phyloP scores from a whole-genome alignment of 2,329 filamentous ascomycete species.

The Hymenotorrendiella dingleyae region DNA sequence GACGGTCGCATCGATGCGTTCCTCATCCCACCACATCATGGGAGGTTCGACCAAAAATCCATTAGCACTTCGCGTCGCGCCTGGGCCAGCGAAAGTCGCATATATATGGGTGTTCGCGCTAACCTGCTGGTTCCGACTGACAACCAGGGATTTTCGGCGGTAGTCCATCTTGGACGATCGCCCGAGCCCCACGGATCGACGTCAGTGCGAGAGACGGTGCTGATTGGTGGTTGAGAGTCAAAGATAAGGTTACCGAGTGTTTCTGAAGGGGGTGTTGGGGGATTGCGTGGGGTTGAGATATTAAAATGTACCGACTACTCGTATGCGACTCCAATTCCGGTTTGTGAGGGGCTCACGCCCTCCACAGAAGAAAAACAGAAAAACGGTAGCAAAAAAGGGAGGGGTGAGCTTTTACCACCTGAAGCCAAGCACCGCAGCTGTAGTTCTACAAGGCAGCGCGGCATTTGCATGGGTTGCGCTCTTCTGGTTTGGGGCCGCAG shows the following conservation, averaged over 20 bases:
- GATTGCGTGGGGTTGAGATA: conserved; percentile 19
- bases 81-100: conserved; percentile 25
- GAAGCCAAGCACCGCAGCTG: too few species aligned
- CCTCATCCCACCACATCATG: conserved; percentile 64
- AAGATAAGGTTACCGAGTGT: conserved; percentile 19
- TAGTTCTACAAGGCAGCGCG: too few species aligned
- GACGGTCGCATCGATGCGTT: conserved; percentile 63
- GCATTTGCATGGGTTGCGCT: too few species aligned
- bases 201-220: neutral
- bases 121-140: conserved; percentile 19
- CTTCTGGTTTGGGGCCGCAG: too few species aligned
- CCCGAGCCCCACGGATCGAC: conserved; percentile 5
- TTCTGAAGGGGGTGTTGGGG: conserved; percentile 6
- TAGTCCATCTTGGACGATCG: conserved; percentile 25
- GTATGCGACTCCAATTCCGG: too few species aligned
- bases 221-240: conserved; percentile 17
- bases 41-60: conserved; percentile 22
- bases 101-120: conserved; percentile 26
- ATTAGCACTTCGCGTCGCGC: conserved; percentile 19
- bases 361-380: too few species aligned
- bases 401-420: too few species aligned
- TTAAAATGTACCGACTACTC: too few species aligned
- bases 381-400: too few species aligned
- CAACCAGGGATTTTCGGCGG: conserved; percentile 23
- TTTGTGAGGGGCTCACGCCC: too few species aligned